These are phyloP conservation scores for Chaetomium fimeti DNA, from an alignment of 495 filamentous ascomycete genomes.

Conservation along the genomic window DNA sequence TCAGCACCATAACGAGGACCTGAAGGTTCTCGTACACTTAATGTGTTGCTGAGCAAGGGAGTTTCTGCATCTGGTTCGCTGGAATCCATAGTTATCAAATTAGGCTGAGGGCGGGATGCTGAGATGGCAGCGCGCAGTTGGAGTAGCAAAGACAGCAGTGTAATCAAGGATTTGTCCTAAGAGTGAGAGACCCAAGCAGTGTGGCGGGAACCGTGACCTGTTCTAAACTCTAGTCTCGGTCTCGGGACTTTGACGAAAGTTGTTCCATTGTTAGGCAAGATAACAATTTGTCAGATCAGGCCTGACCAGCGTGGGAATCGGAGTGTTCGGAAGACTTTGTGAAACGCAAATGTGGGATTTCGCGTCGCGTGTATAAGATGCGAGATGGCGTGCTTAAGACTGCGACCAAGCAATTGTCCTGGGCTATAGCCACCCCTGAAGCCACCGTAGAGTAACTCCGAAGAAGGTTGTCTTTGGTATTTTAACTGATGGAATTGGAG, in stretches of 20 bases:
- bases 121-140: too few relatives aligned
- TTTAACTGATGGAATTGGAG: too few relatives aligned
- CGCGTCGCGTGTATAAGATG: conserved; percentile 4
- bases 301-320: neutral
- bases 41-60: neutral
- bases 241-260: neutral
- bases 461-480: neutral
- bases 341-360: neutral
- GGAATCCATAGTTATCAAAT: neutral
- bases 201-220: neutral
- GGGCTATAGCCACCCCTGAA: neutral
- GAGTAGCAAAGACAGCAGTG: too few relatives aligned
- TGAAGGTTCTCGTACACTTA: neutral
- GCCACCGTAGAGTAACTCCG: too few relatives aligned
- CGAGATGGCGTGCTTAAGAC: conserved; percentile 22
- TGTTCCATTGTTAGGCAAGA: neutral
- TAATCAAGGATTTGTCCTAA: neutral
- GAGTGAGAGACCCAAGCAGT: neutral
- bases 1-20: neutral
- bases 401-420: neutral
- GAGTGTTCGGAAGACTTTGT: neutral
- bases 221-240: neutral
- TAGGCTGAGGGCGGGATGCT: neutral
- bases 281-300: neutral
- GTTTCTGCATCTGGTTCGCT: conserved; percentile 4